phyloP scores from a whole-genome alignment of 345 rosid genomes.

The Syzygium aqueum region DNA sequence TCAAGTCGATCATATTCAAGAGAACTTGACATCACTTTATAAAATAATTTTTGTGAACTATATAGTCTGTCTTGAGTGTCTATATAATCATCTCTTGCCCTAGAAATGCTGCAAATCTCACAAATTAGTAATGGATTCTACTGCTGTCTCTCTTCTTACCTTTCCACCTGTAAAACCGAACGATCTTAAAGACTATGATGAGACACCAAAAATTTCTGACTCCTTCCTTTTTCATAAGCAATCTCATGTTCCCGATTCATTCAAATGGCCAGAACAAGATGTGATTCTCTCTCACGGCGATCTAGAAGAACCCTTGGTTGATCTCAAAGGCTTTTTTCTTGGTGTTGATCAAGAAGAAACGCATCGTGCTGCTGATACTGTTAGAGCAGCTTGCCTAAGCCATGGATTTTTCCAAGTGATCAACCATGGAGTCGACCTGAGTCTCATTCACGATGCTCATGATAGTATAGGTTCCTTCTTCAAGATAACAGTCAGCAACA shows the following conservation, averaged over 20 bases:
- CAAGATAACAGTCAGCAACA: constrained; percentile 13
- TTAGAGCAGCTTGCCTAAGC: constrained; percentile 35
- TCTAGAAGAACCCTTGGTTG: constrained; percentile 33
- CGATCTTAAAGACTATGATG: background rate
- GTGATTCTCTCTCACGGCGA: constrained; percentile 15
- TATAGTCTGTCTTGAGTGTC: background rate
- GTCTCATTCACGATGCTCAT: constrained; percentile 22
- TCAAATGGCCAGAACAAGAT: constrained; percentile 37
- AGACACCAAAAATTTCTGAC: background rate
- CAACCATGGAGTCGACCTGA: constrained; percentile 42
- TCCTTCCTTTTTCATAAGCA: background rate
- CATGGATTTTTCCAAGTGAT: constrained; percentile 65
- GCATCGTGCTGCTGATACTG: constrained; percentile 10
- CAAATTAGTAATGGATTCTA: background rate
- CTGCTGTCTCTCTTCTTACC: background rate
- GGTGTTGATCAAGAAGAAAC: constrained; percentile 26
- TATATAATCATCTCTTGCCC: background rate
- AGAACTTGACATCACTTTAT: background rate
- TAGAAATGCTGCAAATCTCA: background rate
- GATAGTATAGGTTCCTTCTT: constrained; percentile 24
- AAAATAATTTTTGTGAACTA: background rate
- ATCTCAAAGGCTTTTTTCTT: constrained; percentile 31
- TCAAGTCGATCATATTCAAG: background rate
- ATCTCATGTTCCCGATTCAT: constrained; percentile 16
- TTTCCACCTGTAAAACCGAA: background rate